Evolutionary conservation across 2,329 filamentous ascomycete species (phyloP).

Genomic region (Fusarium decemcellulare): DNA sequence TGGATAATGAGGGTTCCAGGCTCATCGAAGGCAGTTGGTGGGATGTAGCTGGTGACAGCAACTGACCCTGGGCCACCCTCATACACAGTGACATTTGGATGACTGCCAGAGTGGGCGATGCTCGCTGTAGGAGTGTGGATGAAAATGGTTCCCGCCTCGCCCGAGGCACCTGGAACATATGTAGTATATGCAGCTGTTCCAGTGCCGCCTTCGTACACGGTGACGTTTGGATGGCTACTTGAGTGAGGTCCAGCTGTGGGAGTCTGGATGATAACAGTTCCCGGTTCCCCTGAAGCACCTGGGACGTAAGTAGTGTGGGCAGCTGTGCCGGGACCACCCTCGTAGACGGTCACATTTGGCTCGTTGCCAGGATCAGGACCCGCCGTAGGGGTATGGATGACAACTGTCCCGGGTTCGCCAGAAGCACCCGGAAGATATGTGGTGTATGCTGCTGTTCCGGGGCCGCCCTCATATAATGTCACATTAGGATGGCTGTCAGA

Average conservation of each 20-base stretch:
- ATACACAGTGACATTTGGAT: not conserved
- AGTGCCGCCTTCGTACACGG: conserved; percentile 1
- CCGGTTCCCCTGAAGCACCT: not conserved
- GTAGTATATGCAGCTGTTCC: not conserved
- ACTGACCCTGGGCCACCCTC: not conserved
- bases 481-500: not conserved
- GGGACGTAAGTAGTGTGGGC: not conserved
- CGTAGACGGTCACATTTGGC: not conserved
- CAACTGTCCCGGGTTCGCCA: not conserved
- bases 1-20: conserved; percentile 15
- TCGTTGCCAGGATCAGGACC: not conserved
- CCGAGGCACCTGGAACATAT: not conserved
- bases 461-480: not conserved
- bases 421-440: not conserved
- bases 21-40: not conserved
- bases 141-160: conserved; percentile 7
- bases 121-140: conserved; percentile 19
- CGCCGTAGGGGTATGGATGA: conserved; percentile 23
- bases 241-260: not conserved
- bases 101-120: not conserved
- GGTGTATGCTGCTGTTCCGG: not conserved
- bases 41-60: not conserved
- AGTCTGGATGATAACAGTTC: conserved; percentile 15
- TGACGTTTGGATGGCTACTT: not conserved
- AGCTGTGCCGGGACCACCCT: not conserved